These are phyloP conservation scores for Leucocoprinus leucothites DNA, from an alignment of 768 basidiomycete genomes.

Conservation along the genomic window DNA sequence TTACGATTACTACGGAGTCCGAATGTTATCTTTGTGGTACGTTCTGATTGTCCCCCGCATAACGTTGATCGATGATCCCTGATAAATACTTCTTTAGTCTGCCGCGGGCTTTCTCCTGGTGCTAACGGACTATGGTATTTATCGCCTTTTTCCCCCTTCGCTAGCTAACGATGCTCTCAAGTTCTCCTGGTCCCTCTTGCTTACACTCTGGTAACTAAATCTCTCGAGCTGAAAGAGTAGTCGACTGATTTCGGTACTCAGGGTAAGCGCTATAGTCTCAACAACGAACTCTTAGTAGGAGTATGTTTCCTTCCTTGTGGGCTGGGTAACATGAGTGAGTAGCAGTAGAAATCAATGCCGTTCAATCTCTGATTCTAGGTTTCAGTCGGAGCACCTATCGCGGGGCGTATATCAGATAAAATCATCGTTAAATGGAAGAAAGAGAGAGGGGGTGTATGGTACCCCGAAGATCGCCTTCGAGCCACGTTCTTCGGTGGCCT, in stretches of 20 bases:
- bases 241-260: conserved; percentile 25
- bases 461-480: conserved; percentile 65
- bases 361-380: background rate
- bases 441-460: conserved; percentile 51
- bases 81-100: too few relatives aligned
- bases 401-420: conserved; percentile 55
- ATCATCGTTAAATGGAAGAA: conserved; percentile 45
- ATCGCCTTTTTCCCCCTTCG: too few relatives aligned
- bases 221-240: too few relatives aligned
- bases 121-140: too few relatives aligned
- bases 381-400: conserved; percentile 55
- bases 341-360: background rate
- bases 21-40: too few relatives aligned
- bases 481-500: conserved; percentile 44
- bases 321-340: conserved; percentile 54
- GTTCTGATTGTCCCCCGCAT: too few relatives aligned
- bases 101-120: too few relatives aligned
- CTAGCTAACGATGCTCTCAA: too few relatives aligned
- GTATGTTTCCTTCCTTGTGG: conserved; percentile 58
- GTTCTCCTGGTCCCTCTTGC: background rate
- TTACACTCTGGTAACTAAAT: conserved; percentile 28
- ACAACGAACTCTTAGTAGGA: too few relatives aligned
- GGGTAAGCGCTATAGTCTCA: conserved; percentile 54
- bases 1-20: too few relatives aligned
- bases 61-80: too few relatives aligned